Evolutionary conservation across 805 yeast genomes (phyloP), one percentile per base, ranked within the genome.

Genomic region (Starmera amethionina): DNA sequence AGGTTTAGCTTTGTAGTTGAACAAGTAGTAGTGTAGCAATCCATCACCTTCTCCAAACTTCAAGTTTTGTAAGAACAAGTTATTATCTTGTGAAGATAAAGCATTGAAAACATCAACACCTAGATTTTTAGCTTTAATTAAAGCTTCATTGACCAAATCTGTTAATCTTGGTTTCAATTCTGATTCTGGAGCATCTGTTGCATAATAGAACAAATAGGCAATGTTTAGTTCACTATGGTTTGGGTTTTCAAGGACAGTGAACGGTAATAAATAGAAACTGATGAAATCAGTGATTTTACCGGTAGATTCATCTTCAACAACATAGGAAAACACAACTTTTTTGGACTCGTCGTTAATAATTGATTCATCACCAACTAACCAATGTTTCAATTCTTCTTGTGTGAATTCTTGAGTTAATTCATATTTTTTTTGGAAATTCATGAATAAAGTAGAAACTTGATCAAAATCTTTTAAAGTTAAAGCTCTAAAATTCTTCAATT

Each of bases 31-130:
- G 62, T 93, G 84, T 55, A 93, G 71, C 55, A 75, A 74, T 0
- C 98, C 98, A 59, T 90, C 97, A 35, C 98, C 98, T 37, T 77
- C 75, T 30, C 96, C 96, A 59, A 93, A 93, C 58, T 86, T 85
- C 62, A 84, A 71, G 32, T 83, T 79, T 22, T 85, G 81, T 48
- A 93, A 67, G 64, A 93, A 87, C 44, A 83, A 64, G 13, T 87
- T 71, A 59, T 93, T 93, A 56, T 93, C 98, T 64, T 88, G 95
- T 10, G 88, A 71, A 0, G 97, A 78, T 46, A 93, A 68, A 9
- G 97, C 96, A 58, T 93, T 93, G 72, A 90, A 86, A 4, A 93
- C 97, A 58, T 93, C 98, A 52, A 84, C 85, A 22, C 72, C 72
- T 37, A 68, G 62, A 34, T 67, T 59, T 58, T 83, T 82, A 27